Evolutionary conservation across 805 yeast genomes (phyloP).

Genomic region (Jamesozyma jinghongensis): DNA sequence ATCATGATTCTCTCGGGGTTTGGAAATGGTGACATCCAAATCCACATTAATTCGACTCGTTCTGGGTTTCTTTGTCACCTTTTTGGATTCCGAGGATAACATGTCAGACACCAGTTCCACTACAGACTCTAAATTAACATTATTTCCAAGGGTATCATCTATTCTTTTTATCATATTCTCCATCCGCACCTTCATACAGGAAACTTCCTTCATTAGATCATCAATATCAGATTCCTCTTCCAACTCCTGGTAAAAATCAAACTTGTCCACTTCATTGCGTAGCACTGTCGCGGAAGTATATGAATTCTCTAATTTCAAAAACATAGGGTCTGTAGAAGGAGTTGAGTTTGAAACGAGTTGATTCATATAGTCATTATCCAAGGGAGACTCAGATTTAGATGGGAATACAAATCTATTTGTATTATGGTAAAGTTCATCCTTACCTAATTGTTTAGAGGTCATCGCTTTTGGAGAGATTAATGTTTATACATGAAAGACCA

Average conservation of each 20-base stretch:
- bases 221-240: neutral
- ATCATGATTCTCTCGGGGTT: slow-evolving; percentile 6
- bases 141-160: neutral
- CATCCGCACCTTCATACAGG: neutral
- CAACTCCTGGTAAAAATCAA: slow-evolving; percentile 15
- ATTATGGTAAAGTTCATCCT: neutral
- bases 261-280: slow-evolving; percentile 23
- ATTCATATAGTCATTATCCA: slow-evolving; percentile 1
- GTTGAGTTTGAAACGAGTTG: neutral
- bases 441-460: too few relatives aligned
- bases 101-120: too few relatives aligned
- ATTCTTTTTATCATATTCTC: slow-evolving; percentile 1
- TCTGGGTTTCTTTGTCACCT: too few relatives aligned
- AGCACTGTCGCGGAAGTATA: slow-evolving; percentile 18
- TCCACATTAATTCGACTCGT: too few relatives aligned
- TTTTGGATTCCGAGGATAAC: too few relatives aligned
- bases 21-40: too few relatives aligned
- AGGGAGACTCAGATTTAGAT: neutral
- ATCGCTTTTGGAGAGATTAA: too few relatives aligned
- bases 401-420: neutral
- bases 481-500: too few relatives aligned
- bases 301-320: neutral
- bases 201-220: neutral
- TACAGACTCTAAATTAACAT: too few relatives aligned
- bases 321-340: slow-evolving; percentile 1